Percentiles rank a stretch among this genome's conserved stretches.
phyloP scores from a whole-genome alignment of 805 yeast species.

The Torulaspora gathmanii region DNA sequence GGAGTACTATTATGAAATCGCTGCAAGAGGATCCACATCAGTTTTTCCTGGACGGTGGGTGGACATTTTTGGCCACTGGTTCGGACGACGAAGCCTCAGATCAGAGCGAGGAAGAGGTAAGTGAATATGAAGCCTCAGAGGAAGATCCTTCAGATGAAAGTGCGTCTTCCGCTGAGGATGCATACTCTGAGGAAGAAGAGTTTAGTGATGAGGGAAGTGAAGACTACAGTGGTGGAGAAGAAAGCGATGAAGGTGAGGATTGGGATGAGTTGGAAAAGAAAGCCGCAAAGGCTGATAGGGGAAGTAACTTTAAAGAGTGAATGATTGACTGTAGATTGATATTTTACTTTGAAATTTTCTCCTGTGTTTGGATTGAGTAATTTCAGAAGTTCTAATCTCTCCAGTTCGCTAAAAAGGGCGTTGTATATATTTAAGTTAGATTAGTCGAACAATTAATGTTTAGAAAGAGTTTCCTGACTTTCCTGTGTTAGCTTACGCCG shows the following conservation, averaged over 20 bases:
- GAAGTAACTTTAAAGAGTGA: slow-evolving; percentile 27
- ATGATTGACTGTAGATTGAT: background rate
- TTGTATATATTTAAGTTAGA: background rate
- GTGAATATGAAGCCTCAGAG: slow-evolving; percentile 44
- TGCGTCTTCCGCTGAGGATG: slow-evolving; percentile 37
- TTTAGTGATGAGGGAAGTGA: slow-evolving; percentile 35
- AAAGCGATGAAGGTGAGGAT: slow-evolving; percentile 39
- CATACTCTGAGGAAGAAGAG: slow-evolving; percentile 36
- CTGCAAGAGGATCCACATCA: slow-evolving; percentile 88
- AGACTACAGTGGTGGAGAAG: slow-evolving; percentile 30
- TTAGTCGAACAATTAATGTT: background rate
- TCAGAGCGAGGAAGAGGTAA: slow-evolving; percentile 62
- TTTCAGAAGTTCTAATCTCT: background rate
- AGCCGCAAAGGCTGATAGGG: slow-evolving; percentile 39
- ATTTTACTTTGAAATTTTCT: no score
- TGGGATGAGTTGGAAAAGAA: slow-evolving; percentile 40
- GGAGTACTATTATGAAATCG: slow-evolving; percentile 94
- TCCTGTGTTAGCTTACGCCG: no score
- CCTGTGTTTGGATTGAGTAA: no score
- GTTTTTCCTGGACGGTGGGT: slow-evolving; percentile 92
- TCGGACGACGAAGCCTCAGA: slow-evolving; percentile 72
- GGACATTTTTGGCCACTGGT: slow-evolving; percentile 88
- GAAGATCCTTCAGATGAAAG: slow-evolving; percentile 43
- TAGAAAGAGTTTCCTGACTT: background rate
- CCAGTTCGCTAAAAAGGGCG: background rate